Percentiles rank a stretch among this genome's conserved stretches.
These are phyloP conservation scores for Paspalum notatum DNA, from an alignment of 176 grass and related monocot species.

Conservation along the genomic window DNA sequence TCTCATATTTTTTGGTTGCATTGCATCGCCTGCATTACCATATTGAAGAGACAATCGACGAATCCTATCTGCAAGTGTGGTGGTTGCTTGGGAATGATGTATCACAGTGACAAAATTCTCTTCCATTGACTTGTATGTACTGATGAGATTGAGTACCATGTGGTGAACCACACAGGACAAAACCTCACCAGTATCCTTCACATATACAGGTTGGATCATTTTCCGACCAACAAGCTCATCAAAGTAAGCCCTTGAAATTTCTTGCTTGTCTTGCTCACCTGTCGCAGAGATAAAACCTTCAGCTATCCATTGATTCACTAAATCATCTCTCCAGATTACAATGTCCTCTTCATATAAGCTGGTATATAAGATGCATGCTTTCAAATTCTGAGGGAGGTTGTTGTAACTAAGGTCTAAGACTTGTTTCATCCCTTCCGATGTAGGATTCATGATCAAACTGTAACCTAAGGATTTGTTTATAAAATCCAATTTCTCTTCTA, in stretches of 20 bases:
- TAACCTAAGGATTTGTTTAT: slow-evolving; percentile 28
- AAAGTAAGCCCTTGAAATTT: slow-evolving; percentile 14
- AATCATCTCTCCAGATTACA: slow-evolving; percentile 36
- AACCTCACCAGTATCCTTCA: slow-evolving; percentile 13
- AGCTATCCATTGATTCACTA: slow-evolving; percentile 34
- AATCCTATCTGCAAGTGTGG: slow-evolving; percentile 22
- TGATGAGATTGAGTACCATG: slow-evolving; percentile 26
- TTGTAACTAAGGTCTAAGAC: slow-evolving; percentile 24
- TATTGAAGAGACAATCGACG: slow-evolving; percentile 37
- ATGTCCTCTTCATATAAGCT: slow-evolving; percentile 30
- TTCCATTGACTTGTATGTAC: neutral
- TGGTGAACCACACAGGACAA: slow-evolving; percentile 7
- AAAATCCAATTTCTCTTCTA: neutral
- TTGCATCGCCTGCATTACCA: slow-evolving; percentile 18
- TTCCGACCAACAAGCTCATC: slow-evolving; percentile 20
- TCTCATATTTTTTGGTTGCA: slow-evolving; percentile 22
- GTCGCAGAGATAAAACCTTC: slow-evolving; percentile 26
- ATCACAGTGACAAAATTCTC: slow-evolving; percentile 25
- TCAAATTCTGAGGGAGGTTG: slow-evolving; percentile 36
- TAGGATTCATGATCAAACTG: slow-evolving; percentile 17
- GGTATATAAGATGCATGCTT: slow-evolving; percentile 33
- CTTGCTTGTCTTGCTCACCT: neutral
- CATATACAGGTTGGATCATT: slow-evolving; percentile 26
- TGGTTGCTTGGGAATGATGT: slow-evolving; percentile 13
- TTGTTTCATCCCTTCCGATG: slow-evolving; percentile 32